These are phyloP conservation scores for Candida coquimbonensis DNA, from an alignment of 805 yeast genomes.

Conservation along the genomic window DNA sequence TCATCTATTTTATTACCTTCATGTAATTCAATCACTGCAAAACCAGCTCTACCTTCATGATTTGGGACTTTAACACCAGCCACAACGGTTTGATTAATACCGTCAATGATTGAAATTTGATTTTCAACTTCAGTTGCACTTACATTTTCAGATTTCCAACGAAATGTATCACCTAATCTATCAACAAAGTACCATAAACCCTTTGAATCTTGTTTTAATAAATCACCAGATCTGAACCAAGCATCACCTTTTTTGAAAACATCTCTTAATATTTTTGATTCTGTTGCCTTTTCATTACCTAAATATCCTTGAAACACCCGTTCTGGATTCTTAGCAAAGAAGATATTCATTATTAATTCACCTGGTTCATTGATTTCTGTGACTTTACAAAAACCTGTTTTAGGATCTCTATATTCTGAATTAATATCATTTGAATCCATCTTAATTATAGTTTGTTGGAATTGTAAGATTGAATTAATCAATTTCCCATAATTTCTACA, in stretches of 20 bases:
- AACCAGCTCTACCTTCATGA: slow-evolving; percentile 94
- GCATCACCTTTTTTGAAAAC: slow-evolving; percentile 86
- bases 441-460: slow-evolving; percentile 54
- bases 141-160: slow-evolving; percentile 96
- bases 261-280: slow-evolving; percentile 63
- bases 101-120: slow-evolving; percentile 36
- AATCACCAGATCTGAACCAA: slow-evolving; percentile 85
- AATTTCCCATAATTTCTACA: slow-evolving; percentile 71
- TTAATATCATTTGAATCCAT: slow-evolving; percentile 79
- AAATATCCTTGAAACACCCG: slow-evolving; percentile 84
- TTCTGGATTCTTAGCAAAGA: slow-evolving; percentile 56
- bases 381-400: slow-evolving; percentile 50
- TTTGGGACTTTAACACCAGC: slow-evolving; percentile 81
- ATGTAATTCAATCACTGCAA: slow-evolving; percentile 62
- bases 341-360: slow-evolving; percentile 73
- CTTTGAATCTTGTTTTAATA: slow-evolving; percentile 58
- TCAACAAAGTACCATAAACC: slow-evolving; percentile 80
- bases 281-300: slow-evolving; percentile 73
- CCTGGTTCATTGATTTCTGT: slow-evolving; percentile 69
- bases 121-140: slow-evolving; percentile 91
- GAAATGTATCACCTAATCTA: slow-evolving; percentile 88
- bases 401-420: slow-evolving; percentile 60
- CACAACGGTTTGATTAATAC: slow-evolving; percentile 64
- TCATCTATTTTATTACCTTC: slow-evolving; percentile 21
- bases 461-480: slow-evolving; percentile 43